Base-by-base conservation (phyloP, 2,329 filamentous ascomycete genomes). In the Fusarium marasasianum region DNA sequence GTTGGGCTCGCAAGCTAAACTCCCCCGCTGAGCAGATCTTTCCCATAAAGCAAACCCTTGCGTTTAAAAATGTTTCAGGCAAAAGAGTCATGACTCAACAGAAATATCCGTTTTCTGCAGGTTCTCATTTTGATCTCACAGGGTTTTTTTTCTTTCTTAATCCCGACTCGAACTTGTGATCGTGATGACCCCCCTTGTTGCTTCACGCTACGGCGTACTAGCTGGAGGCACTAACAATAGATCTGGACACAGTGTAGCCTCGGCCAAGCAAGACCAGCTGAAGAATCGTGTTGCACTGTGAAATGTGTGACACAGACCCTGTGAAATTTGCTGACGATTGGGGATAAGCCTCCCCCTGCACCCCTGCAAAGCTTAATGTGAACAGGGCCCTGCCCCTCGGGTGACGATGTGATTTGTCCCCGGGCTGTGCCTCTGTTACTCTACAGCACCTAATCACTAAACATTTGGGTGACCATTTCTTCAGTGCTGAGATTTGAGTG, bases 301-400 rank as follows among this genome's bases (percentile, higher is more conserved):
- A 55, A 20, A 29, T 35, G 26, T 29, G 26, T 22, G 24, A 53
- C 57, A 43, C 58, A n/a, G 33, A 50, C 55, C 41, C 33, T n/a
- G 31, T 50, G 41, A 38, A 58, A 58, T 58, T 58, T 58, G 55
- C 44, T 58, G 55, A 50, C 58, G 47, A 54, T 61, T 61, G 35
- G 57, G 31, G 31, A 51, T 14, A 24, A 24, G 29, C 20, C 45
- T 8, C 5, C 31, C 48, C 31, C n/a, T 53, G 20, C 1, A 26
- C 18, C 58, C 47, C 37, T 54, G 37, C 17, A 61, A 61, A 61
- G 58, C 58, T 61, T 61, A 61, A 61, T 40, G 51, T 29, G 14
- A n/a, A 11, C 24, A 33, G 26, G 26, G 47, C n/a, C 35, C 14
- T 55, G n/a, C 48, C 29, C 17, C 37, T 54, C 58, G 58, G 58